Percentiles rank a stretch among this genome's conserved stretches.
These are phyloP conservation scores for Hirsutella minnesotensis DNA, from an alignment of 2,329 filamentous ascomycete genomes.

Conservation along the genomic window DNA sequence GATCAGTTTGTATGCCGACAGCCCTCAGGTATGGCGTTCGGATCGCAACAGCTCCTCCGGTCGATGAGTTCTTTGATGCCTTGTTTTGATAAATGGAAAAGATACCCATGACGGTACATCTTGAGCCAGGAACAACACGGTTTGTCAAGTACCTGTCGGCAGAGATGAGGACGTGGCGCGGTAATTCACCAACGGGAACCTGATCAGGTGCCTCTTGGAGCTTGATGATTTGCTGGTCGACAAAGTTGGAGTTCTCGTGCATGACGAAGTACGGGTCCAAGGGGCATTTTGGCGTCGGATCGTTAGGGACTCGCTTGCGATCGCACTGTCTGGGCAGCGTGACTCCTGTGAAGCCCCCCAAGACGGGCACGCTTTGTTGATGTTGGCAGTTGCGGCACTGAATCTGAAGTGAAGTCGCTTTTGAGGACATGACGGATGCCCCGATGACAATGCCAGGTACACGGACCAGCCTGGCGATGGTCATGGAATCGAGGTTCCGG, in stretches of 20 bases:
- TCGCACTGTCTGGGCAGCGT: constrained; percentile 71
- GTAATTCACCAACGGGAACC: constrained; percentile 91
- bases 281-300: constrained; percentile 65
- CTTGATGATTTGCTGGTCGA: constrained; percentile 97
- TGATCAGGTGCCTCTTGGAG: constrained; percentile 95
- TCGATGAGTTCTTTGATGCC: constrained; percentile 62
- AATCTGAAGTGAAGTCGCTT: constrained; percentile 76
- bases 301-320: constrained; percentile 50
- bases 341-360: constrained; percentile 79
- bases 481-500: constrained; percentile 82
- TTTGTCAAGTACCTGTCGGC: constrained; percentile 96
- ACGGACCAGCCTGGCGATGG: constrained; percentile 86
- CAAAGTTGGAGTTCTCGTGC: constrained; percentile 87
- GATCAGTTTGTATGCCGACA: constrained; percentile 81
- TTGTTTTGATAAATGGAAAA: constrained; percentile 98
- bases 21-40: constrained; percentile 89
- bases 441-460: constrained; percentile 97
- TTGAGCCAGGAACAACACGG: constrained; percentile 84
- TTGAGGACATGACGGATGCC: constrained; percentile 91
- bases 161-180: constrained; percentile 86
- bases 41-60: constrained; percentile 78
- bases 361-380: constrained; percentile 56
- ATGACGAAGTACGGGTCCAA: constrained; percentile 92
- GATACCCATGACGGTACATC: constrained; percentile 91
- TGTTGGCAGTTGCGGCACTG: constrained; percentile 81